Conservation (phyloP, 1,284 basidiomycete species). For the Ustilago esculenta region DNA sequence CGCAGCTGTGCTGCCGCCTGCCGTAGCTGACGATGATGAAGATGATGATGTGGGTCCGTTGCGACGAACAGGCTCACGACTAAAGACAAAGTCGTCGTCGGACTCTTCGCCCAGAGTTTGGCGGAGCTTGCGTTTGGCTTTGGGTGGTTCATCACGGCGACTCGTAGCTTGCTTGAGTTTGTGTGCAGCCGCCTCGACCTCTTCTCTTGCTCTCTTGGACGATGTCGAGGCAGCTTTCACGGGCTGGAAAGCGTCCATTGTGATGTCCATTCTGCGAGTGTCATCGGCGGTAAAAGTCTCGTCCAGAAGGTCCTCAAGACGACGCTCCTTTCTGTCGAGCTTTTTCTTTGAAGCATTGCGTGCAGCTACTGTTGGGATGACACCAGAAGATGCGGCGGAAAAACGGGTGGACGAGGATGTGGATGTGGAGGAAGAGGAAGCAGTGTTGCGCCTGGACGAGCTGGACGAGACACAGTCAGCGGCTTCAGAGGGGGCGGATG, state of each 20-base stretch:
- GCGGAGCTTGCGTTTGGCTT: conserved; percentile 36
- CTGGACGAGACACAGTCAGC: conserved; percentile 18
- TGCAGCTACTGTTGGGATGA: conserved; percentile 46
- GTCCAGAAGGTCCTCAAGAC: conserved; percentile 43
- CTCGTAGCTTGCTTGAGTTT: conserved; percentile 27
- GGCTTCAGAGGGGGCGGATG: conserved; percentile 17
- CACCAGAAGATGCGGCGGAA: conserved; percentile 41
- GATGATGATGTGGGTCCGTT: conserved; percentile 14
- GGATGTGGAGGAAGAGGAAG: conserved; percentile 10
- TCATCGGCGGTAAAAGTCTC: conserved; percentile 30
- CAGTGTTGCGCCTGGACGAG: conserved; percentile 18
- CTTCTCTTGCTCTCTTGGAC: conserved; percentile 11
- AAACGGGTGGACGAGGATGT: conserved; percentile 33
- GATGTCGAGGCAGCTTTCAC: conserved; percentile 16
- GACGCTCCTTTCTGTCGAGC: conserved; percentile 22
- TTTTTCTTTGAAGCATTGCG: conserved; percentile 29
- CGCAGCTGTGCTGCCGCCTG: conserved; percentile 6
- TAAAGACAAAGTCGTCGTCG: conserved; percentile 51
- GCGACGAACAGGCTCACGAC: conserved; percentile 24
- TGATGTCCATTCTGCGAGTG: conserved; percentile 29
- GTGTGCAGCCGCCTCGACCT: conserved; percentile 23
- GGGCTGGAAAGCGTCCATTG: conserved; percentile 35
- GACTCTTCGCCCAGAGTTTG: conserved; percentile 38
- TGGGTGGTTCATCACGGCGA: conserved; percentile 23
- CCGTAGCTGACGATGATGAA: conserved; percentile 4